Conservation (phyloP, 2,329 filamentous ascomycete species). For the Elsinoe fawcettii region DNA sequence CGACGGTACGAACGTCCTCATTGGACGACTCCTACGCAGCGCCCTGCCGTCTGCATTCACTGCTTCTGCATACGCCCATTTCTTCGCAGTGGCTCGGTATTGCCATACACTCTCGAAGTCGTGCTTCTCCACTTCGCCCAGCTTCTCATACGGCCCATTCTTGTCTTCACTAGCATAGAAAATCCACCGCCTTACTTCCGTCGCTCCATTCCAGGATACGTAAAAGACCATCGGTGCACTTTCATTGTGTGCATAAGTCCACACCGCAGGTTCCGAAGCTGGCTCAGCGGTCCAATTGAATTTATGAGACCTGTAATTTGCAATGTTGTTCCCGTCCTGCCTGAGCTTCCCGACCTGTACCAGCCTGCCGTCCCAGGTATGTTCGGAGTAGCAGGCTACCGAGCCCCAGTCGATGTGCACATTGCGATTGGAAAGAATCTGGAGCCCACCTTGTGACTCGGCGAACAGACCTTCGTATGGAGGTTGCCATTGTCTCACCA, state of each 20-base stretch:
- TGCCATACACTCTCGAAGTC: neutral
- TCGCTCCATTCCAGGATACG: constrained; percentile 45
- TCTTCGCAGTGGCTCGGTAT: neutral
- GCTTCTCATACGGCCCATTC: neutral
- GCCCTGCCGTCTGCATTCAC: neutral
- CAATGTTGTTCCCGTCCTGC: constrained; percentile 27
- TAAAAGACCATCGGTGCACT: constrained; percentile 32
- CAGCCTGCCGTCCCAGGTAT: constrained; percentile 37
- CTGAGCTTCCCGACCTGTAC: constrained; percentile 44
- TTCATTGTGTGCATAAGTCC: constrained; percentile 25
- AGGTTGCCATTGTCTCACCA: constrained; percentile 19
- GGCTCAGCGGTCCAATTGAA: constrained; percentile 36
- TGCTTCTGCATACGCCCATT: neutral
- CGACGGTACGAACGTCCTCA: neutral
- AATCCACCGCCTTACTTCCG: constrained; percentile 37
- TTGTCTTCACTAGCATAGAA: neutral
- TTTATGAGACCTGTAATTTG: constrained; percentile 38
- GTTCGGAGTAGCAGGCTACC: constrained; percentile 29
- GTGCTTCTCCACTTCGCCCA: neutral
- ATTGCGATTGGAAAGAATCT: constrained; percentile 45
- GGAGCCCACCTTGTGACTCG: constrained; percentile 44
- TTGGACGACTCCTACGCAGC: neutral
- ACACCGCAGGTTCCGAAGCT: constrained; percentile 31
- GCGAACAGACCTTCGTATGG: constrained; percentile 31
- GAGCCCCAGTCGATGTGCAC: constrained; percentile 49